These are phyloP conservation scores for Glycine soja DNA, from an alignment of 306 rosid genomes.

Conservation along the genomic window DNA sequence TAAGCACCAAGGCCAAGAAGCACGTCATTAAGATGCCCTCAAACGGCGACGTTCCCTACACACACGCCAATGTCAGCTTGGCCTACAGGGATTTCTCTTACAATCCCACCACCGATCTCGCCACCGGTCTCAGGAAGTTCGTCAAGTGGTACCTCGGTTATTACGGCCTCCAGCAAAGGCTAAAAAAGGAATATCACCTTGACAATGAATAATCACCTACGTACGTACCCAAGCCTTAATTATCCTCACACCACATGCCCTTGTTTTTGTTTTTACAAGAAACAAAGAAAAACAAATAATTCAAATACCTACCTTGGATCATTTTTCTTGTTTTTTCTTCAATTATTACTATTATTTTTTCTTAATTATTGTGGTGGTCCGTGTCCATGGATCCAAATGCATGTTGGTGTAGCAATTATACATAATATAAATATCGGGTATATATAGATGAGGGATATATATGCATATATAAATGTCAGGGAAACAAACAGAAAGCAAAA, in stretches of 20 bases:
- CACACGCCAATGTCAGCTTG: slow-evolving; percentile 85
- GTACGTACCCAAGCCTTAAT: not conserved
- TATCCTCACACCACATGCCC: not conserved
- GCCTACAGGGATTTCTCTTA: slow-evolving; percentile 76
- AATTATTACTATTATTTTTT: slow-evolving; percentile 39
- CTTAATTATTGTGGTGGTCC: not conserved
- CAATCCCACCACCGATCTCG: slow-evolving; percentile 75
- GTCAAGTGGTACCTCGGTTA: slow-evolving; percentile 89
- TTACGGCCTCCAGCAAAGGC: slow-evolving; percentile 77
- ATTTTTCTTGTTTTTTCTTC: not conserved
- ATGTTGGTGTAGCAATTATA: slow-evolving; percentile 50
- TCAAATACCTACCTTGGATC: not conserved
- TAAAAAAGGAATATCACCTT: slow-evolving; percentile 56
- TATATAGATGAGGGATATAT: slow-evolving; percentile 43
- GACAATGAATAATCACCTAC: slow-evolving; percentile 5
- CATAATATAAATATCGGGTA: slow-evolving; percentile 52
- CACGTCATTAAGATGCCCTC: slow-evolving; percentile 82
- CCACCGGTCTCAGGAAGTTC: slow-evolving; percentile 82
- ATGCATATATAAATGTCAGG: too few species aligned
- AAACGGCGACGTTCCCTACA: slow-evolving; percentile 91
- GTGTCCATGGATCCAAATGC: too few species aligned
- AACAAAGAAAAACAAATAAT: too few species aligned
- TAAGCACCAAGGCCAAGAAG: slow-evolving; percentile 70
- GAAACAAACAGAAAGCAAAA: too few species aligned
- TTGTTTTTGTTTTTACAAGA: too few species aligned